These are phyloP conservation scores for Geranium brycei DNA, from an alignment of 345 rosid genomes.

Conservation along the genomic window DNA sequence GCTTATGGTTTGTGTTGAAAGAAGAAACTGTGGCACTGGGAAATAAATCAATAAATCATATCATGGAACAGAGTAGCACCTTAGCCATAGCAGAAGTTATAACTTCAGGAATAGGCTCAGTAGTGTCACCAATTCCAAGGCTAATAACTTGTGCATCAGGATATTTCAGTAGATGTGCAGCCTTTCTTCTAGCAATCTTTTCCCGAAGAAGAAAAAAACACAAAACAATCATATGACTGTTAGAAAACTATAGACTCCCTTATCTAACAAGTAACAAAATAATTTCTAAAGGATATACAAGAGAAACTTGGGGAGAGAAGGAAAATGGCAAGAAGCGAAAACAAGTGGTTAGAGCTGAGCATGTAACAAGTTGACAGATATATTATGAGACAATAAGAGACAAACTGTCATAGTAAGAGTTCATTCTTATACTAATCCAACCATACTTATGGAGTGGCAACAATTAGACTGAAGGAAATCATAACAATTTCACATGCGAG, in stretches of 20 bases:
- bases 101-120: constrained; percentile 93
- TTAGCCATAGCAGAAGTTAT: constrained; percentile 77
- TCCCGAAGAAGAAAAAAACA: constrained; percentile 3
- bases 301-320: no score
- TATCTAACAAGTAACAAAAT: not conserved
- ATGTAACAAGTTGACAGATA: no score
- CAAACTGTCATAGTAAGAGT: no score
- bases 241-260: not conserved
- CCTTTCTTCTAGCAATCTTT: constrained; percentile 79
- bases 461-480: no score
- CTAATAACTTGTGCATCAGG: constrained; percentile 87
- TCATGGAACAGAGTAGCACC: constrained; percentile 19
- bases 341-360: no score
- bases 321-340: no score
- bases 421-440: no score
- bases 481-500: no score
- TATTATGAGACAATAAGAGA: no score
- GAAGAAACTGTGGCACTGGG: not conserved
- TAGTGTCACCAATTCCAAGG: constrained; percentile 96
- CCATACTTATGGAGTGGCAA: no score
- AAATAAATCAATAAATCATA: not conserved
- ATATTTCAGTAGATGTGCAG: constrained; percentile 67
- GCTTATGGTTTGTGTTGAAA: not conserved
- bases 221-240: not conserved
- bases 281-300: not conserved